Base-by-base conservation (phyloP, 1,284 basidiomycete species). In the Mrakiaceae sp. region DNA sequence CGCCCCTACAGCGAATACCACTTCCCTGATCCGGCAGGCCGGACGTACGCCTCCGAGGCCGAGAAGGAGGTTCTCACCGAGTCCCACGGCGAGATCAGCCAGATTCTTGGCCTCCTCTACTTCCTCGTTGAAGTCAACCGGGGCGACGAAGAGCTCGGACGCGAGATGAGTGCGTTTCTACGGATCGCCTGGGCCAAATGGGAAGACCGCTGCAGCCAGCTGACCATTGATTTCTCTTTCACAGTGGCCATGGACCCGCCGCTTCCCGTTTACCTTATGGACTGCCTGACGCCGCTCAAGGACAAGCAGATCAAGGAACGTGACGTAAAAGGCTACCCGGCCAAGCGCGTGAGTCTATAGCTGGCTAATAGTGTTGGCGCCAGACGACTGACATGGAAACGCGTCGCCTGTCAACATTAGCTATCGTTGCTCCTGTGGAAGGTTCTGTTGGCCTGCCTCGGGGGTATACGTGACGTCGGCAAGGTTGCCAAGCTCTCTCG, bases 391-490 rank as follows among this genome's bases (percentile, higher is more conserved):
- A 39, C 52, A 16, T 48, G 59, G 5, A 14, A 54, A 52, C 16
- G 46, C 64, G 71, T 53, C 62, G 6, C n/a, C 66, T 64, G 66
- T 58, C 51, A 4, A n/a, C 27, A 10, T 14, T 66, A 93, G 90
- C 82, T 98, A 3, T 82, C 98, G 14, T 82, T 98, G n/a, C 83
- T 98, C 1, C 79, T 97, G 0, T 99, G 96, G 96, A 99, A 98
- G 77, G 87, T 90, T 0, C 78, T 98, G 44, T 80, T 99, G 48
- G 87, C 90, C 46, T 95, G 90, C 74, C 87, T 94, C 70, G 96
- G 96, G 46, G 96, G 96, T 3, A 82, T 94, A 69, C 83, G 87
- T 66, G 95, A 98, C 70, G 82, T 92, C 43, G 80, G 80, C 7
- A 83, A 90, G 58, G 90, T 88, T 62, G 96, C 95, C 78, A 85